Percentiles rank a stretch among this genome's conserved stretches.
Conservation (phyloP, 192 early-diverging fungal genomes). For the Coemansia biformis region DNA sequence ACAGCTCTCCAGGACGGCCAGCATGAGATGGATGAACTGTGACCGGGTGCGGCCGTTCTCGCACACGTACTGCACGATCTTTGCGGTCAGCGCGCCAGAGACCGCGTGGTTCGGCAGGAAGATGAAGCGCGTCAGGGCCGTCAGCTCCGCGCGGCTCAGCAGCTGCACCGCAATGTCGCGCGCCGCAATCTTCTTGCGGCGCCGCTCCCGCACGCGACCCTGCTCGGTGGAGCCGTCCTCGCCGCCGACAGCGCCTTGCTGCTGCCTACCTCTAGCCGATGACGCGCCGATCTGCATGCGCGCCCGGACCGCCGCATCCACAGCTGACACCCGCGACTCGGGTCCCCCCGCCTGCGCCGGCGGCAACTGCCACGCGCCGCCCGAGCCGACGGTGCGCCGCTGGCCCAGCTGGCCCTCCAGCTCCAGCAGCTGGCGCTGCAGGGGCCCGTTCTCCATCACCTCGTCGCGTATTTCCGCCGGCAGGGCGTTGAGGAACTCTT, state of each 20-base stretch:
- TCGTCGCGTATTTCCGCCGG: slow-evolving; percentile 88
- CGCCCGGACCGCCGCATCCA: slow-evolving; percentile 21
- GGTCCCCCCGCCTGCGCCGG: neutral
- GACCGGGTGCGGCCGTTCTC: slow-evolving; percentile 81
- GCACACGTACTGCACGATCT: slow-evolving; percentile 57
- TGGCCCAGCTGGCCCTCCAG: slow-evolving; percentile 50
- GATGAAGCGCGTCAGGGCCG: slow-evolving; percentile 78
- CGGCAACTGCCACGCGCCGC: slow-evolving; percentile 3
- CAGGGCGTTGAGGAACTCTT: slow-evolving; percentile 87
- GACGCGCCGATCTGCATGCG: slow-evolving; percentile 22
- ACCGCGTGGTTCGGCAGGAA: slow-evolving; percentile 82
- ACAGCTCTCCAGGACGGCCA: slow-evolving; percentile 77
- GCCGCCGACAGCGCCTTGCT: neutral
- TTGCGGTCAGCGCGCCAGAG: slow-evolving; percentile 51
- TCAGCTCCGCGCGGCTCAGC: slow-evolving; percentile 73
- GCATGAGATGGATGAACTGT: slow-evolving; percentile 79
- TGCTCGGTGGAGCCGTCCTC: slow-evolving; percentile 6
- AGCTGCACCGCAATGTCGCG: slow-evolving; percentile 51
- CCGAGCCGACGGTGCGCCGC: slow-evolving; percentile 1
- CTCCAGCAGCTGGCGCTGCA: slow-evolving; percentile 63
- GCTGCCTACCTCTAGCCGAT: slow-evolving; percentile 1
- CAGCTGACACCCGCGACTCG: slow-evolving; percentile 1
- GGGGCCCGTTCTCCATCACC: slow-evolving; percentile 65
- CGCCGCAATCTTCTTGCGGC: slow-evolving; percentile 41
- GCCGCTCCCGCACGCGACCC: slow-evolving; percentile 28